phyloP scores from a whole-genome alignment of 1,139 yeast species.

The Pichia sp. region DNA sequence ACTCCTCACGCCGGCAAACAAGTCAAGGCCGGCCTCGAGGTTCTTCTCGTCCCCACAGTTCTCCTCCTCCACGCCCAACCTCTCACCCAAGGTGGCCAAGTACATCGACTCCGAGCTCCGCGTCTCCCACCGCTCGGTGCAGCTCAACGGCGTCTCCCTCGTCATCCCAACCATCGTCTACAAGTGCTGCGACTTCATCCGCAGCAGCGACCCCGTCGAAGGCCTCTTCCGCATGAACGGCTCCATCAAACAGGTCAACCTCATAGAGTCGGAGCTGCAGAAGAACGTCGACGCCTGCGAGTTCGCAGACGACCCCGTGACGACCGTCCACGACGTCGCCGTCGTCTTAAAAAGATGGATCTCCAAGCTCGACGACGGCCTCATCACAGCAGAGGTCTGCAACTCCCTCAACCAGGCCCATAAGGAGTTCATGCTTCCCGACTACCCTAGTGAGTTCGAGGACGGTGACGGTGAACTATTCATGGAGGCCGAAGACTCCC shows the following conservation, averaged over 20 bases:
- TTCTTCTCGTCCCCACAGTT: slow-evolving; percentile 17
- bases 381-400: slow-evolving; percentile 27
- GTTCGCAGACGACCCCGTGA: slow-evolving; percentile 20
- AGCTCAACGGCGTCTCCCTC: slow-evolving; percentile 8
- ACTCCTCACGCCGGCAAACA: neutral
- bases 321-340: slow-evolving; percentile 33
- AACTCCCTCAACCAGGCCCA: slow-evolving; percentile 5
- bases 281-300: slow-evolving; percentile 18
- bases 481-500: neutral
- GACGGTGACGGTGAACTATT: neutral
- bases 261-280: slow-evolving; percentile 23
- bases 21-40: slow-evolving; percentile 1
- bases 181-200: slow-evolving; percentile 30
- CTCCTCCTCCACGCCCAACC: slow-evolving; percentile 16
- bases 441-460: slow-evolving; percentile 14
- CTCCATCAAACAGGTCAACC: slow-evolving; percentile 30
- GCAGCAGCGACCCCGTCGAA: slow-evolving; percentile 25
- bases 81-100: slow-evolving; percentile 6
- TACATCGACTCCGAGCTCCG: slow-evolving; percentile 21
- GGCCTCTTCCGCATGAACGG: slow-evolving; percentile 35
- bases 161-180: slow-evolving; percentile 30
- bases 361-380: slow-evolving; percentile 28
- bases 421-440: slow-evolving; percentile 1
- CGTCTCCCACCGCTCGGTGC: slow-evolving; percentile 14
- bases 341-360: slow-evolving; percentile 36